phyloP scores from a whole-genome alignment of 192 early-diverging fungal genomes.

The Rhizoclosmatium globosum region DNA sequence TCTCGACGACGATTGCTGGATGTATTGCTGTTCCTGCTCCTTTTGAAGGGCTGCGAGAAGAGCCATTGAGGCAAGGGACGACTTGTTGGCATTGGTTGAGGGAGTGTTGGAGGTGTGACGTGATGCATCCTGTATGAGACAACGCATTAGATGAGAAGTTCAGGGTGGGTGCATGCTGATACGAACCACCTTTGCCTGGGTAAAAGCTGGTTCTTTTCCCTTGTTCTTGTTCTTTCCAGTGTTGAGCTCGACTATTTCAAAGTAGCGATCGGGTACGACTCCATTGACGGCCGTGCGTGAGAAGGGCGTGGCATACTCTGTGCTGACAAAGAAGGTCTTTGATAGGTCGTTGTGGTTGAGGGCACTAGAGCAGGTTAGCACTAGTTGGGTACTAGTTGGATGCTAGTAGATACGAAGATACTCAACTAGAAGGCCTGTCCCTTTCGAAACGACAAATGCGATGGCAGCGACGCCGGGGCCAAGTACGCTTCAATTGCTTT shows the following conservation, averaged over 20 bases:
- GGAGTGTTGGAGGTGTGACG: background rate
- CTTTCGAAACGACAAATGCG: conserved; percentile 57
- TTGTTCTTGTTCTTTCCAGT: conserved; percentile 30
- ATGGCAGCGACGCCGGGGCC: conserved; percentile 38
- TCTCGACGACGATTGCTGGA: background rate
- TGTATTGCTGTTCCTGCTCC: conserved; percentile 5
- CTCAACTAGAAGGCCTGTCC: conserved; percentile 57
- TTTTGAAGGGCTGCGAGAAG: conserved; percentile 16
- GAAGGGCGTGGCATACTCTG: conserved; percentile 60
- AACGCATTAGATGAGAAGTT: too few species aligned
- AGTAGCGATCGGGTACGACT: conserved; percentile 55
- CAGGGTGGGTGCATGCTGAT: too few species aligned
- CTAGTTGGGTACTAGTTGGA: too few species aligned
- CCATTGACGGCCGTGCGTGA: conserved; percentile 58
- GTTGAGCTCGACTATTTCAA: conserved; percentile 54
- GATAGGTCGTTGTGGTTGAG: conserved; percentile 47
- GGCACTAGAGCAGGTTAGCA: too few species aligned
- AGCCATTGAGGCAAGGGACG: conserved; percentile 8
- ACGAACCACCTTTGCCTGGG: too few species aligned
- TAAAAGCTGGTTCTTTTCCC: conserved; percentile 4
- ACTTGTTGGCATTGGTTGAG: background rate
- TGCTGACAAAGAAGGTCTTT: conserved; percentile 60
- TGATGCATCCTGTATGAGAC: too few species aligned
- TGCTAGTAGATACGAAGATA: conserved; percentile 7
- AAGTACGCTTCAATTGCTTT: conserved; percentile 53